phyloP scores from a whole-genome alignment of 164 flowering plant genomes.

The Saururus chinensis region DNA sequence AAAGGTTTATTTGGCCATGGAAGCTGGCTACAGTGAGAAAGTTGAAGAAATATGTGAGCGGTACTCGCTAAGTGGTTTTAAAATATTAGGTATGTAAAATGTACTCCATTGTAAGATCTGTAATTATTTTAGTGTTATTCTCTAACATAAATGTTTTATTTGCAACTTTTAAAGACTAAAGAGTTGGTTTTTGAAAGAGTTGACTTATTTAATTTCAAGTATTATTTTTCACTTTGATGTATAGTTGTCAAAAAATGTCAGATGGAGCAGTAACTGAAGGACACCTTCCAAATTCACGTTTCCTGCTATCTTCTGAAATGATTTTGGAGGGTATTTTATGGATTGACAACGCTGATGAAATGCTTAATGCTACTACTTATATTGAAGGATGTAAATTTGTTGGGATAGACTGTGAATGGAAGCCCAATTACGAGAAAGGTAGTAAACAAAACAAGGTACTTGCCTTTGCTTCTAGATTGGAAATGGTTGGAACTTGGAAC shows the following conservation, averaged over 20 bases:
- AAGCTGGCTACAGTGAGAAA: constrained; percentile 90
- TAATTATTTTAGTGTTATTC: background rate
- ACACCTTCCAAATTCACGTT: constrained; percentile 22
- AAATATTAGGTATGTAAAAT: constrained; percentile 35
- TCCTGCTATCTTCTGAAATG: constrained; percentile 50
- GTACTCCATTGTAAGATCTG: background rate
- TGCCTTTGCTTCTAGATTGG: background rate
- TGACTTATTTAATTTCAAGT: background rate
- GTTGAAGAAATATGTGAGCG: constrained; percentile 80
- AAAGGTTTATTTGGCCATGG: constrained; percentile 91
- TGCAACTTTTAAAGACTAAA: background rate
- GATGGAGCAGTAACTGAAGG: constrained; percentile 38
- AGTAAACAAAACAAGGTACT: constrained; percentile 71
- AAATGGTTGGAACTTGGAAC: background rate
- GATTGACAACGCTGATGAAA: constrained; percentile 62
- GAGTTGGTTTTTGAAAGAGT: constrained; percentile 2
- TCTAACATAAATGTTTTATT: background rate
- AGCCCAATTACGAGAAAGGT: constrained; percentile 83
- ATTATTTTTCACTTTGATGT: background rate
- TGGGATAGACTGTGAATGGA: constrained; percentile 97
- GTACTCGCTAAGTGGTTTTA: constrained; percentile 65
- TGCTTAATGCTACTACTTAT: constrained; percentile 47
- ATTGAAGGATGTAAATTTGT: constrained; percentile 69
- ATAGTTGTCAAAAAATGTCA: background rate
- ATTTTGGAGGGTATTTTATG: constrained; percentile 50